A percentile compares a stretch with the other conserved stretches of the same genome.
phyloP scores from a whole-genome alignment of 257 asterid species.

The Ajuga chamaepitys region DNA sequence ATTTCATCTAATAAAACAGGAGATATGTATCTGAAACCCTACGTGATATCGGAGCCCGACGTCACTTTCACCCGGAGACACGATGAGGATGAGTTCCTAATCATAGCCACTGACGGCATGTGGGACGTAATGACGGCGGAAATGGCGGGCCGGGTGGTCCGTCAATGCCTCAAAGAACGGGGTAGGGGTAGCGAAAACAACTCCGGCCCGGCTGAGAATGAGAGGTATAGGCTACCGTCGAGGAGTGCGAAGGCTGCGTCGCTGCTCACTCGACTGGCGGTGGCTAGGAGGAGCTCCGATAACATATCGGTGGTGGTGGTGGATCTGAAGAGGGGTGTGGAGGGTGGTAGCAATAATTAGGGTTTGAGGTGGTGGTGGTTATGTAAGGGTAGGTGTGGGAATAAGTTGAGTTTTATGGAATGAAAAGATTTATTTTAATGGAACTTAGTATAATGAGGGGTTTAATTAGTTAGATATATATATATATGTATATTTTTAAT shows the following conservation, averaged over 20 bases:
- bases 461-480: no score
- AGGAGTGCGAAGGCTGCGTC: conserved; percentile 23
- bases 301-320: conserved; percentile 42
- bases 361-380: no score
- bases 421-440: no score
- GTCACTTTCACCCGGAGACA: conserved; percentile 34
- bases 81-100: conserved; percentile 34
- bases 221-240: no score
- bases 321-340: not conserved
- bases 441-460: no score
- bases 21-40: conserved; percentile 35
- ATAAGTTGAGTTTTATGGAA: no score
- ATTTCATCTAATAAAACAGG: conserved; percentile 11
- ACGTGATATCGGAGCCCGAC: conserved; percentile 47
- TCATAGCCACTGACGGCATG: conserved; percentile 44
- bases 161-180: conserved; percentile 27
- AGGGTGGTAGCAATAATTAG: no score
- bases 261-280: conserved; percentile 39
- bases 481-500: no score
- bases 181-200: not conserved
- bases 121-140: conserved; percentile 46
- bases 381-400: no score
- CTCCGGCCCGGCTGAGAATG: no score
- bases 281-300: conserved; percentile 33
- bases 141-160: conserved; percentile 32